Percentiles rank a stretch among this genome's conserved stretches.
phyloP scores from a whole-genome alignment of 2,329 filamentous ascomycete species.

The Parastagonospora avenae region DNA sequence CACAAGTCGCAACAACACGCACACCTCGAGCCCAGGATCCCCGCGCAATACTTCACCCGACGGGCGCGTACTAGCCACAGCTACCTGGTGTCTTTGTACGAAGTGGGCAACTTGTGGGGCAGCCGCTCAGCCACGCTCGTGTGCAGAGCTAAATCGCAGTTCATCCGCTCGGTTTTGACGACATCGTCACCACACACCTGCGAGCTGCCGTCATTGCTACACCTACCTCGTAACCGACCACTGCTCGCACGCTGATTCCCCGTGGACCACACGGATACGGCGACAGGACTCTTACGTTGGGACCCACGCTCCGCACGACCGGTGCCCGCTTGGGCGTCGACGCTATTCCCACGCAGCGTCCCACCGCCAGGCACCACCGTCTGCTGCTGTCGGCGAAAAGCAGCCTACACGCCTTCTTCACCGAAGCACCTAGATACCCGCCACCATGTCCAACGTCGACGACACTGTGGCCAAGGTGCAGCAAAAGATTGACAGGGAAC shows the following conservation, averaged over 20 bases:
- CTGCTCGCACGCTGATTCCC: slow-evolving; percentile 3
- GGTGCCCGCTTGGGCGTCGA: slow-evolving; percentile 34
- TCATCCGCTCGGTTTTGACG: slow-evolving; percentile 28
- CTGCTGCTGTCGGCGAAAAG: slow-evolving; percentile 33
- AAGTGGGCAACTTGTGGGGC: slow-evolving; percentile 23
- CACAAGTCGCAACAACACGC: slow-evolving; percentile 11
- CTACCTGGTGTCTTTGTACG: slow-evolving; percentile 24
- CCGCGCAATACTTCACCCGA: slow-evolving; percentile 1
- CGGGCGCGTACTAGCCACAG: slow-evolving; percentile 9
- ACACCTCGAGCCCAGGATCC: slow-evolving; percentile 4
- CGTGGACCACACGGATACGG: slow-evolving; percentile 2
- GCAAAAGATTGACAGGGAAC: slow-evolving; percentile 97
- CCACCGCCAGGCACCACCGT: slow-evolving; percentile 32
- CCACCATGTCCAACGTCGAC: slow-evolving; percentile 63
- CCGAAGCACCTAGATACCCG: slow-evolving; percentile 13
- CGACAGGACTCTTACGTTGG: slow-evolving; percentile 11
- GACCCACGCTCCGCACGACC: slow-evolving; percentile 14
- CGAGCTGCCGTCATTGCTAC: slow-evolving; percentile 24
- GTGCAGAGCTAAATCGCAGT: slow-evolving; percentile 30
- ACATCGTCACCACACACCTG: slow-evolving; percentile 21
- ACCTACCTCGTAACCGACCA: slow-evolving; percentile 10
- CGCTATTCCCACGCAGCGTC: slow-evolving; percentile 23
- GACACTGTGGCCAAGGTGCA: slow-evolving; percentile 78
- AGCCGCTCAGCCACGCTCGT: slow-evolving; percentile 30
- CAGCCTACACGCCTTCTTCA: slow-evolving; percentile 28